Evolutionary conservation across 116 monocot genomes (phyloP), one percentile per base, ranked within the genome.

Genomic region (Papilionanthe hybrid): DNA sequence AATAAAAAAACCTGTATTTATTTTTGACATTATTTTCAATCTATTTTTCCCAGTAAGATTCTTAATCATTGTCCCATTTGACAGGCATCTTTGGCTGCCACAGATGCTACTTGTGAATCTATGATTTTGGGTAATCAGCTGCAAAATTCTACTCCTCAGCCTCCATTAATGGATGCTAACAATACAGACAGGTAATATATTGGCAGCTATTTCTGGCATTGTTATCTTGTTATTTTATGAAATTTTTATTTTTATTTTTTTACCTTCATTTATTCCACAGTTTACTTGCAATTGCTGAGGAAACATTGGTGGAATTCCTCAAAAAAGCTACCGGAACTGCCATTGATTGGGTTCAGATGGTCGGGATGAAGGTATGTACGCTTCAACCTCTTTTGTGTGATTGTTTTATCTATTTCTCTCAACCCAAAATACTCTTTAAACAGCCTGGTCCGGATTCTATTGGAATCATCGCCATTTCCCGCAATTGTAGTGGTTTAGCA

Each of bases 391-490:
- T 27, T 25, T 48, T 27, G 20, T 27, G 2, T 65, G 27, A 56
- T 50, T 42, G 15, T 72, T 20, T 5, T 15, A 27, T n/a, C 25
- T 44, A 55, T 79, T 75, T 77, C 22, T 49, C 29, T 75, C 18
- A 47, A 22, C 42, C 30, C 75, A 0, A 42, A 66, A 76, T 20
- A 55, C 44, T 68, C 55, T 41, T 37, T n/a, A 48, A 76, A 45
- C 76, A 97, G 96, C 96, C 96, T 97, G 96, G 96, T 97, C 96
- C 96, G 92, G 96, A 97, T 97, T 97, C 96, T 85, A 87, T 97
- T 87, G 96, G 94, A 89, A 94, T 97, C 94, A 81, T 97, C 81
- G 92, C 96, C 88, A 90, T 97, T 89, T 97, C 94, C 72, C 91
- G 91, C 92, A 97, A 89, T 88, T 91, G 94, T 79, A 87, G 92